Evolutionary conservation across 164 flowering plant species (phyloP), one percentile per base, ranked within the genome.

Genomic region (Annona squamosa): DNA sequence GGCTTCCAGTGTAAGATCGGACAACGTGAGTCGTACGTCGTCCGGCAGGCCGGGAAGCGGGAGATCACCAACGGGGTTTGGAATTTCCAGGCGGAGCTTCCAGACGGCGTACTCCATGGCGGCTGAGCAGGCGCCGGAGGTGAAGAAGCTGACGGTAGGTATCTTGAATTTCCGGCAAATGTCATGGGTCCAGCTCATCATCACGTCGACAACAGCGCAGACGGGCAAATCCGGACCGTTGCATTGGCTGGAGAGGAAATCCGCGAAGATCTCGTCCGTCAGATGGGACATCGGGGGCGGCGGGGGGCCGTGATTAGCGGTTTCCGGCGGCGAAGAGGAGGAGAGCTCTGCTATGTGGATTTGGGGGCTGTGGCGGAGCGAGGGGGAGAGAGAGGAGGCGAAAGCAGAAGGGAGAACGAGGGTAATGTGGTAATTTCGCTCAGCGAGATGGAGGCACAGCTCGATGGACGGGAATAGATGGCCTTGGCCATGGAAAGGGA

Each of bases 381-480:
- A 64, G 77, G 81, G 56, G 4, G 84, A 85, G 65, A 81, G 47
- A 70, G 87, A 78, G 63, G 86, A 73, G 67, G 84, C 69, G 74
- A 82, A 72, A 67, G 74, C 62, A 63, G 89, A 84, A 13, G 86
- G 75, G 63, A 88, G 71, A 74, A 87, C 57, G 63, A 87, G 81
- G 62, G 84, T 85, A 44, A 81, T 68, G 2, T 67, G 72, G 83
- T 68, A 81, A 69, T 83, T 78, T 7, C 72, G 73, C 57, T 69
- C 26, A 4, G 83, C 67, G 16, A 88, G 71, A 48, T 77, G 87
- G 26, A 81, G 82, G 79, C 89, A 87, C 63, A 88, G 87, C 84
- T 88, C 87, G 26, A 77, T 72, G 77, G 75, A 82, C 0, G 92
- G 92, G 63, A 81, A 75, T 48, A 88, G 83, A 70, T 88, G 92